phyloP scores from a whole-genome alignment of 768 basidiomycete species.

The Chalciporus piperatus region DNA sequence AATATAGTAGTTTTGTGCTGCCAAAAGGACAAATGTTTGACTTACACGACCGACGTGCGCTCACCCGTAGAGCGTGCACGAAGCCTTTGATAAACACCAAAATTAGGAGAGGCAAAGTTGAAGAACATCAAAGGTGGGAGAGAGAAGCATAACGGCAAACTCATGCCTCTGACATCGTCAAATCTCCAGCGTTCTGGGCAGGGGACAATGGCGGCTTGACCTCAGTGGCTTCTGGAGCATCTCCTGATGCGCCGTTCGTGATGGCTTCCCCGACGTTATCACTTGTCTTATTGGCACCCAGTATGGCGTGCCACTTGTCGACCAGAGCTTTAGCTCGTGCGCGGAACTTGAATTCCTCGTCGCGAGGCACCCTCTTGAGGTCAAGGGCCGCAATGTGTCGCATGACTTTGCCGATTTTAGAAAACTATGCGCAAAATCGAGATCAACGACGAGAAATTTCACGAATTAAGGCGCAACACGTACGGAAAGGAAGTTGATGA shows the following conservation, averaged over 20 bases:
- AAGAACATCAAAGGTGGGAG: slow-evolving; percentile 4
- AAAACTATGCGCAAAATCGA: slow-evolving; percentile 26
- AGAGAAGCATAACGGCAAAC: slow-evolving; percentile 6
- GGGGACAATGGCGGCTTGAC: slow-evolving; percentile 21
- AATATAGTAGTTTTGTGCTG: slow-evolving; percentile 14
- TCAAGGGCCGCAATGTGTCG: slow-evolving; percentile 53
- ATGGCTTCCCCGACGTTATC: slow-evolving; percentile 30
- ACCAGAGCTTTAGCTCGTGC: slow-evolving; percentile 47
- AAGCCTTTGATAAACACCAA: slow-evolving; percentile 14
- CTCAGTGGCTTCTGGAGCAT: slow-evolving; percentile 18
- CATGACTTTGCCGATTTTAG: slow-evolving; percentile 61
- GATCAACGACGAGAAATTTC: slow-evolving; percentile 8
- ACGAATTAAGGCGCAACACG: slow-evolving; percentile 21
- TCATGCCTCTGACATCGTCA: slow-evolving; percentile 43
- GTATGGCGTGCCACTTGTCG: slow-evolving; percentile 42
- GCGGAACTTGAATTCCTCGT: slow-evolving; percentile 53
- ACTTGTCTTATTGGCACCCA: slow-evolving; percentile 32
- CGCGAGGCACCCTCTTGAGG: slow-evolving; percentile 43
- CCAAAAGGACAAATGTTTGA: slow-evolving; percentile 21
- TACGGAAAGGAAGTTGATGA: slow-evolving; percentile 67
- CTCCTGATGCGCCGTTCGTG: slow-evolving; percentile 25
- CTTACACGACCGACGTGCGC: slow-evolving; percentile 9
- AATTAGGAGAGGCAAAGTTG: slow-evolving; percentile 9
- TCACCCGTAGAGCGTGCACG: background rate
- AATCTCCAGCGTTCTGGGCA: slow-evolving; percentile 33